Evolutionary conservation across 2,329 filamentous ascomycete species (phyloP).

Genomic region (Teratosphaeria nubilosa): DNA sequence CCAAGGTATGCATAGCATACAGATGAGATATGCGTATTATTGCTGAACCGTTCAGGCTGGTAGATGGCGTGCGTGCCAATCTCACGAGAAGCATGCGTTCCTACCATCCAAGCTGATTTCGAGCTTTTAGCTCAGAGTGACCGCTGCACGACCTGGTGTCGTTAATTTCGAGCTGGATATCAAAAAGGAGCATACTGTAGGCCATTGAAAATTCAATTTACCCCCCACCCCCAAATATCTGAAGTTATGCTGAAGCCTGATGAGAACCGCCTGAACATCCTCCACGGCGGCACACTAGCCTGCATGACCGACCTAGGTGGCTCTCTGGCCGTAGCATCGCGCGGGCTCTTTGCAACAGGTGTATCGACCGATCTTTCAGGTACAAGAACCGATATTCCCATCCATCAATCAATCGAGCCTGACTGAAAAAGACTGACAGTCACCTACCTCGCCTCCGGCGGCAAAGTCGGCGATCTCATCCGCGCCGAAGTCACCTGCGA

Average conservation of each 20-base stretch:
- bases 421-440: constrained; percentile 29
- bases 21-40: constrained; percentile 10
- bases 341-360: constrained; percentile 54
- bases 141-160: constrained; percentile 52
- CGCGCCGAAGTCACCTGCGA: constrained; percentile 51
- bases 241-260: not conserved
- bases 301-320: constrained; percentile 62
- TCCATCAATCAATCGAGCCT: not conserved
- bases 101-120: not conserved
- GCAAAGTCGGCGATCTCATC: constrained; percentile 47
- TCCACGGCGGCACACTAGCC: constrained; percentile 71
- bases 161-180: constrained; percentile 72
- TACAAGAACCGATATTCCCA: constrained; percentile 16
- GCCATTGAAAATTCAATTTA: no score
- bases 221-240: not conserved
- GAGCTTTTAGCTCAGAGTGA: constrained; percentile 52
- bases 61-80: constrained; percentile 10
- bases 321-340: constrained; percentile 55
- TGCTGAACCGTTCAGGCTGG: constrained; percentile 1
- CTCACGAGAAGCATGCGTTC: not conserved
- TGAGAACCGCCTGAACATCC: constrained; percentile 64
- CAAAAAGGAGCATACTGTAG: constrained; percentile 62
- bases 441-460: constrained; percentile 54
- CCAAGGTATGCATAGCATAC: constrained; percentile 52
- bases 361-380: constrained; percentile 57